phyloP scores from a whole-genome alignment of 2,329 filamentous ascomycete genomes.

The Ambrosiella xylebori region DNA sequence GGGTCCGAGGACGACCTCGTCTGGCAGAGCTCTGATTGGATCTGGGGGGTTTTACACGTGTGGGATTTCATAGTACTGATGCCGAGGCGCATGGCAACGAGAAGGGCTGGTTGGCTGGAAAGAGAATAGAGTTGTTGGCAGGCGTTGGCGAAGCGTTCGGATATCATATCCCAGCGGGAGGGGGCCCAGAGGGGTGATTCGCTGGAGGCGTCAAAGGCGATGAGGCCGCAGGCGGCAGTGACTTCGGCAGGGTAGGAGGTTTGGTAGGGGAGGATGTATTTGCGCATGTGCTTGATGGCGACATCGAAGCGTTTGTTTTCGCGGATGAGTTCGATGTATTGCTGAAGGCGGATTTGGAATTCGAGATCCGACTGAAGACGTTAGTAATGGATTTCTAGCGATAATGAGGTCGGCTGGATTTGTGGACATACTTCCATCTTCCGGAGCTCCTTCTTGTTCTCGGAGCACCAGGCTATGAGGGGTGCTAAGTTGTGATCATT shows the following conservation, averaged over 20 bases:
- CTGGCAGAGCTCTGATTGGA: not conserved
- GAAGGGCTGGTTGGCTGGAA: constrained; percentile 66
- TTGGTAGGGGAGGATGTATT: constrained; percentile 56
- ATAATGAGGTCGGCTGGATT: not conserved
- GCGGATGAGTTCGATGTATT: constrained; percentile 72
- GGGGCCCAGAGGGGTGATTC: constrained; percentile 48
- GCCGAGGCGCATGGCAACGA: constrained; percentile 78
- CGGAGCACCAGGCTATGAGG: constrained; percentile 75
- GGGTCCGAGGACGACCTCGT: too few species aligned
- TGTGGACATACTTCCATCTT: constrained; percentile 53
- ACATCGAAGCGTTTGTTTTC: constrained; percentile 51
- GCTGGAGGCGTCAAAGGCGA: constrained; percentile 35
- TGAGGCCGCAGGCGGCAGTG: constrained; percentile 56
- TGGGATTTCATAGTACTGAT: constrained; percentile 92
- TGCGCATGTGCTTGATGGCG: constrained; percentile 66
- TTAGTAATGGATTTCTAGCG: not conserved
- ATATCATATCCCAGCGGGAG: constrained; percentile 33
- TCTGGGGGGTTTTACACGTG: constrained; percentile 46
- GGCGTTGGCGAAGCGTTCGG: constrained; percentile 62
- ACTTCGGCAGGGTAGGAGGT: constrained; percentile 53
- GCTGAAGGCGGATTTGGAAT: constrained; percentile 82
- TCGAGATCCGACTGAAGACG: constrained; percentile 55
- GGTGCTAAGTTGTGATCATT: constrained; percentile 54
- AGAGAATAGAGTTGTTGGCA: constrained; percentile 76
- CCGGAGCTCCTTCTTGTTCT: constrained; percentile 82